Conservation (phyloP, 2,329 filamentous ascomycete genomes). For the Neonectria faginata region DNA sequence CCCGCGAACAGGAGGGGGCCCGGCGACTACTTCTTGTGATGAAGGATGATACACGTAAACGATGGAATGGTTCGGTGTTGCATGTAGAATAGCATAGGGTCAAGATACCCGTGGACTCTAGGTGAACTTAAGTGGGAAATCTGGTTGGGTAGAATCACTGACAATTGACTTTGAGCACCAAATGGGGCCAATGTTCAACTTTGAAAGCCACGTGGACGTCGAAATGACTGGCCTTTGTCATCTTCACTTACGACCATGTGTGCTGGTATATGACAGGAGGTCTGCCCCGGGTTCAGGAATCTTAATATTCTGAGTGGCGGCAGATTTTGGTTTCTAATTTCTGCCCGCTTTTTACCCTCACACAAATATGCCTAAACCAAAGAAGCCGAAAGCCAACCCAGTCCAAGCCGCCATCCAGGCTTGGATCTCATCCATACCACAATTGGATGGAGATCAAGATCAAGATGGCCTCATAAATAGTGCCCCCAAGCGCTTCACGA, state of each 20-base stretch:
- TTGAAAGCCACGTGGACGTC: background rate
- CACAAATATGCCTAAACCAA: slow-evolving; percentile 45
- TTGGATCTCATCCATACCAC: slow-evolving; percentile 44
- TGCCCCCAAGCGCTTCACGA: slow-evolving; percentile 68
- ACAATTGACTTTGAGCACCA: slow-evolving; percentile 32
- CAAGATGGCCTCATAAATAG: slow-evolving; percentile 50
- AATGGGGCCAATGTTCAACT: slow-evolving; percentile 3
- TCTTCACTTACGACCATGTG: background rate
- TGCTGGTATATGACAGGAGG: background rate
- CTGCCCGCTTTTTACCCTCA: slow-evolving; percentile 14
- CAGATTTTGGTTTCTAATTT: slow-evolving; percentile 1
- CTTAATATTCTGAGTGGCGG: background rate
- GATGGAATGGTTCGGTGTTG: slow-evolving; percentile 45
- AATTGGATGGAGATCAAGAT: slow-evolving; percentile 6
- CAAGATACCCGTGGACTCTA: slow-evolving; percentile 55
- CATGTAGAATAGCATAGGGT: slow-evolving; percentile 58
- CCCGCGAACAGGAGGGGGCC: slow-evolving; percentile 76
- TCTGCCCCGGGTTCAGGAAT: background rate
- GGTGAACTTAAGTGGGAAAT: slow-evolving; percentile 48
- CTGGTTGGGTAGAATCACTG: slow-evolving; percentile 43
- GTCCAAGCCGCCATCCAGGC: slow-evolving; percentile 48
- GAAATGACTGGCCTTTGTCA: slow-evolving; percentile 10
- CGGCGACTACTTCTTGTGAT: slow-evolving; percentile 76
- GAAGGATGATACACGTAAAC: slow-evolving; percentile 43
- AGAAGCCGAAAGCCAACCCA: slow-evolving; percentile 42